Evolutionary conservation across 1,284 basidiomycete genomes (phyloP), one percentile per base, ranked within the genome.

Genomic region (Ustilago cynodontis): DNA sequence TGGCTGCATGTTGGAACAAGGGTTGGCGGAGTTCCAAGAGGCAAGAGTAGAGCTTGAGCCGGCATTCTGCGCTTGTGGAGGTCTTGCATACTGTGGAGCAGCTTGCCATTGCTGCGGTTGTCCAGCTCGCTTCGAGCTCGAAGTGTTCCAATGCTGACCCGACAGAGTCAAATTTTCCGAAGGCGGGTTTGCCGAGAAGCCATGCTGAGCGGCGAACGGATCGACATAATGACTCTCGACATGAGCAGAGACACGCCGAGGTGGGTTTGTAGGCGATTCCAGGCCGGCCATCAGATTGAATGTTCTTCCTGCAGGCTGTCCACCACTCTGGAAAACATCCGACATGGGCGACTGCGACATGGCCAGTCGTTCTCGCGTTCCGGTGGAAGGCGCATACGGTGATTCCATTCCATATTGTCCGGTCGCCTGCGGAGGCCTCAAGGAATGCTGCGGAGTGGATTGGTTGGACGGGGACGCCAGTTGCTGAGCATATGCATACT

Each of bases 261-360:
- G 56, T 47, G 64, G 35, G 13, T 60, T 63, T 6, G 66, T 70
- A 20, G 66, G 66, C 18, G 66, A 63, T 45, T 59, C 71, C 31
- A 75, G 63, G 16, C 67, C 71, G 9, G 71, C 63, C 66, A 75
- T 66, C 18, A 75, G 60, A 24, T 75, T 65, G 41, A 75, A 75
- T 0, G 71, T 75, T 29, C 62, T 60, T 18, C 66, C 71, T 2
- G 29, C 24, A 2, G 59, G 41, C 24, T 55, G 55, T 18, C 45
- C 56, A 20, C 66, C 71, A 45, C 71, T 75, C 14, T 61, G 62
- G 20, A 54, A 70, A 18, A 57, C 56, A 20, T 75, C 71, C 11
- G 71, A 75, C 51, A 69, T 59, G 20, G 71, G 71, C 28, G 71
- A 74, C 24, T 69, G 66, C 56, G 71, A 70, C 45, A 70, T 65